Base-by-base conservation (phyloP, 148 eudicot genomes). In the Cornus florida region DNA sequence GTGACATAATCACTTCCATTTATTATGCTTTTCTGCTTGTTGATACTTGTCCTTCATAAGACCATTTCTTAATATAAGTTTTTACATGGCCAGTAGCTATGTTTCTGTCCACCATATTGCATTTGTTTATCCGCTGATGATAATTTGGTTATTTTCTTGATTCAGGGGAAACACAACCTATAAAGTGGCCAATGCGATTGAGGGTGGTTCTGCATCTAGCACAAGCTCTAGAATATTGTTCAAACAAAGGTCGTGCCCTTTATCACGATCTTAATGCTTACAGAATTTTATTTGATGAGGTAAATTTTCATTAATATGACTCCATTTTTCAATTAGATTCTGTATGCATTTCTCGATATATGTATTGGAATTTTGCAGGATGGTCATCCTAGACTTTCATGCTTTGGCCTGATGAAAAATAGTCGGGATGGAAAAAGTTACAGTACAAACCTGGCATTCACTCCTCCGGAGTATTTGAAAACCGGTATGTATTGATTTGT, bases 371-470 rank as follows among this genome's bases (percentile, higher is more conserved):
- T 50, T 82, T 84, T 81, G 74, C 84, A 92, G 95, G 91, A 92
- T 31, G 83, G 89, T 64, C 86, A 90, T 83, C 93, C 93, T 11
- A 90, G 88, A 72, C 91, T 92, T 77, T 92, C 92, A 66, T 87
- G 95, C 89, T 92, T 92, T 82, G 95, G 95, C 74, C 76, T 90
- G 87, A 91, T 91, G 93, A 91, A 90, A 76, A 88, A 88, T 81
- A 91, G 95, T 69, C 81, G 91, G 78, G 92, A 91, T 78, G 95
- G 91, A 17, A 91, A 91, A 82, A 89, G 90, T 78, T 91, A 91
- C 65, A 91, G 91, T 77, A 91, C 92, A 22, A 91, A 91, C 74
- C 86, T 91, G n/a, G 91, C 92, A 77, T 91, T 91, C 70, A 87
- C 90, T 46, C 95, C 95, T 81, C 95, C 95, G 1, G 95, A 91